Base-by-base conservation (phyloP, 2,329 filamentous ascomycete genomes). In the Aspergillus amoenus region DNA sequence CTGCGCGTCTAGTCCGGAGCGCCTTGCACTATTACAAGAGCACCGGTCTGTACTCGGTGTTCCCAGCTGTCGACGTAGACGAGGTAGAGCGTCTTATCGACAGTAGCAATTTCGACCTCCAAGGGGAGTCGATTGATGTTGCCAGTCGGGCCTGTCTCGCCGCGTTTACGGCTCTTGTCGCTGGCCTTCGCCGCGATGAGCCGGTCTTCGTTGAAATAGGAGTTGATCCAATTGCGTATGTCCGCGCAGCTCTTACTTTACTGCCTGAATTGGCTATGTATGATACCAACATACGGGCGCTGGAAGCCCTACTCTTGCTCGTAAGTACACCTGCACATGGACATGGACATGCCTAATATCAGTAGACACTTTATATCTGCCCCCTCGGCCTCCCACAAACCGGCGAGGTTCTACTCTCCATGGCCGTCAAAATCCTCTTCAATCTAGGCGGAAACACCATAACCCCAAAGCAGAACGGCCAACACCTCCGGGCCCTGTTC, bases 101-200 rank as follows among this genome's bases (percentile, higher is more conserved):
- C 9, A 3, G 1, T 3, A 45, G 5, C 15, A 3, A 42, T 5
- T 15, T 8, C n/a, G 42, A 57, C 5, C 52, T 53, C 27, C 52
- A 34, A 2, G 24, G 50, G 5, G 37, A 56, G 8, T 41, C 51
- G 4, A 45, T 43, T n/a, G 57, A 55, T 13, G 52, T 57, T 2
- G 51, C 63, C 2, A 61, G 61, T 30, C 52, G 57, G 6, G 67
- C 64, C 11, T 65, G 64, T 58, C 53, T 68, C 1, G 57, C 57
- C 7, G 62, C 65, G 4, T 67, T 69, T 17, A 64, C 66, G 1
- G 67, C 67, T 9, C 60, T 66, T 37, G 59, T 69, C n/a, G 64
- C 62, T 11, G 54, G 56, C 11, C 58, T 68, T 13, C 66, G 62
- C 39, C 58, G 58, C 4, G 55, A 65, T 53, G 62, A 67, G 7